Evolutionary conservation across 2,329 filamentous ascomycete species (phyloP).

Genomic region (Alternaria sp.): DNA sequence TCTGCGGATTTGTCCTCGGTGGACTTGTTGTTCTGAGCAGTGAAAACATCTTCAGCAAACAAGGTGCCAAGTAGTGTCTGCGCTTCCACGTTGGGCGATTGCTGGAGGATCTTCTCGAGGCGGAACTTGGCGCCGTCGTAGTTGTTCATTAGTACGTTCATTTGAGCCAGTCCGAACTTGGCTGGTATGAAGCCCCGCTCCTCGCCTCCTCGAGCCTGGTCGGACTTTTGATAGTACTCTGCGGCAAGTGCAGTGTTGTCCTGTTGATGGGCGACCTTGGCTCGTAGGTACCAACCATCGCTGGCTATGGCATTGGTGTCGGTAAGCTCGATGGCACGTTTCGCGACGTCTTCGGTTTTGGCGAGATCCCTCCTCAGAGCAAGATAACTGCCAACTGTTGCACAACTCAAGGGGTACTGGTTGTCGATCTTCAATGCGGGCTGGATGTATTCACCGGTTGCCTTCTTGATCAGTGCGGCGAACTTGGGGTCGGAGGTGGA

Average conservation of each 20-base stretch:
- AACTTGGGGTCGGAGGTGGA: conserved; percentile 87
- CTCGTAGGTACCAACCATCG: conserved; percentile 96
- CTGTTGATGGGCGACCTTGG: conserved; percentile 86
- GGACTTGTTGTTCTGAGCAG: conserved; percentile 71
- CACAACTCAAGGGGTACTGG: conserved; percentile 86
- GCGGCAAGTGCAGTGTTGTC: conserved; percentile 77
- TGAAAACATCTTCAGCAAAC: conserved; percentile 93
- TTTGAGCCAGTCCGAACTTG: conserved; percentile 91
- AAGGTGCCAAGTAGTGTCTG: conserved; percentile 91
- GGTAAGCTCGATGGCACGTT: conserved; percentile 93
- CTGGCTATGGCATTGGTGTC: conserved; percentile 96
- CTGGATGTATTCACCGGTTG: conserved; percentile 93
- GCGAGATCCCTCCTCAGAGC: conserved; percentile 79
- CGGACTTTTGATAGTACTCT: conserved; percentile 88
- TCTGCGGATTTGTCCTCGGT: conserved; percentile 90
- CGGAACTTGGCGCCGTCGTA: conserved; percentile 91
- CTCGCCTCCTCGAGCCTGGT: conserved; percentile 89
- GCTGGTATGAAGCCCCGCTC: conserved; percentile 91
- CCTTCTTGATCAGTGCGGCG: conserved; percentile 83
- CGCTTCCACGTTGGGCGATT: conserved; percentile 82
- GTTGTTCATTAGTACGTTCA: conserved; percentile 84
- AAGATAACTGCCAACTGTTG: conserved; percentile 91
- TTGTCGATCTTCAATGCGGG: conserved; percentile 94
- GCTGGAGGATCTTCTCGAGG: conserved; percentile 91
- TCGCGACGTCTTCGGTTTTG: conserved; percentile 85